Base-by-base conservation (phyloP, 495 filamentous ascomycete species). In the Neurospora discreta region DNA sequence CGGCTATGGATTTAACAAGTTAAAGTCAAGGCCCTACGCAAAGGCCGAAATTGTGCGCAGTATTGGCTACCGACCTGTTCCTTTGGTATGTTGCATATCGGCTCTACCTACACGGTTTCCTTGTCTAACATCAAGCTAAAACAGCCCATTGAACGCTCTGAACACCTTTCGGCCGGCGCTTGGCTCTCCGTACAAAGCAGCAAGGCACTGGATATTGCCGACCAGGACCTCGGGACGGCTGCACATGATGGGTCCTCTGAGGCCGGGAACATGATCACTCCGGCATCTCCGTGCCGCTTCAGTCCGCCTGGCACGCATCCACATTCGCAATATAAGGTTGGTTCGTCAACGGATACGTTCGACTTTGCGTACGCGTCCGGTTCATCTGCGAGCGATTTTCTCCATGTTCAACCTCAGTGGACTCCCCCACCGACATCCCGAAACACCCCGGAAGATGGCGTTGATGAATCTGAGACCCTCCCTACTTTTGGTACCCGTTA, bases 1-100 rank as follows among this genome's bases (percentile, higher is more conserved):
- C 3, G 84, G 82, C 0, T 86, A 81, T 74, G 80, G 84, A 26
- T 86, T 87, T 69, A 72, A 75, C 20, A 70, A 71, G 65, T 30
- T 70, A 20, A 60, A 75, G 46, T 44, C 38, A 8, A 74, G 81
- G 23, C 83, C 81, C 8, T 15, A 80, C 44, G 72, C 74, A n/a
- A 75, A 84, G 68, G 77, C 71, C 1, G 70, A 73, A 9, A 65
- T 80, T 18, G 69, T 83, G 15, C 78, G 69, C 70, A 77, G 82
- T 18, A 75, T 84, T 36, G 83, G 83, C 20, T 72, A 75, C 26
- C 78, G 81, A 13, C 33, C 81, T 10, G 77, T 82, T 13, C 79
- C 80, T 13, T 41, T 74, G 78, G 82, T 84, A 77, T 71, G 75
- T 18, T 65, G 15, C 33, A 65, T 65, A 33, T 65, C 26, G 13